phyloP scores from a whole-genome alignment of 2,329 filamentous ascomycete genomes.

The Rasamsonia emersonii region DNA sequence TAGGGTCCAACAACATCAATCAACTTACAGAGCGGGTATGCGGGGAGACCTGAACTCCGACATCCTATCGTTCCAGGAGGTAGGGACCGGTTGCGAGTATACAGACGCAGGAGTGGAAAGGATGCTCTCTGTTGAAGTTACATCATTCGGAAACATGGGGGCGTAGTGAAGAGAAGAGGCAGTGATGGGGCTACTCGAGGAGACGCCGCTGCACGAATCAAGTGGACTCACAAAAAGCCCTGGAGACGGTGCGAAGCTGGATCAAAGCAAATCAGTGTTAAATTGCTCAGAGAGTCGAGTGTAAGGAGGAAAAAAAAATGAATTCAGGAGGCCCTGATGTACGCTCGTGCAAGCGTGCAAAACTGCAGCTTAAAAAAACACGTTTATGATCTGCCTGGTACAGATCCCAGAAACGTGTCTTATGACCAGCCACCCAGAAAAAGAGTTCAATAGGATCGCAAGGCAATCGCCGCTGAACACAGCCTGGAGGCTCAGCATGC shows the following conservation, averaged over 20 bases:
- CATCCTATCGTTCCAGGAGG: slow-evolving; percentile 29
- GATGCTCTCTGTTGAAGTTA: slow-evolving; percentile 22
- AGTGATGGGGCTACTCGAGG: slow-evolving; percentile 44
- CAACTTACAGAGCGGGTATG: slow-evolving; percentile 32
- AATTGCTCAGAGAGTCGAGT: background rate
- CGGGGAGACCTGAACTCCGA: slow-evolving; percentile 27
- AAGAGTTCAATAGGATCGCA: too few species aligned
- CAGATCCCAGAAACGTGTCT: too few species aligned
- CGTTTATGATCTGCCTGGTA: too few species aligned
- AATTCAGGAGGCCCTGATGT: slow-evolving; percentile 17
- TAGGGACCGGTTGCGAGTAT: slow-evolving; percentile 25
- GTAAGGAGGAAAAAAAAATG: slow-evolving; percentile 1
- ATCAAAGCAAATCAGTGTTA: slow-evolving; percentile 13
- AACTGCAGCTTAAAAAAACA: too few species aligned
- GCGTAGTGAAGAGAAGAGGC: slow-evolving; percentile 41
- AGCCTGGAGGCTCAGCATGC: too few species aligned
- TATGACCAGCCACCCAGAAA: too few species aligned
- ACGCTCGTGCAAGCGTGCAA: slow-evolving; percentile 3
- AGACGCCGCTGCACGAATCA: slow-evolving; percentile 49
- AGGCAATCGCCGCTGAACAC: background rate
- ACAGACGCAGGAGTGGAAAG: slow-evolving; percentile 23
- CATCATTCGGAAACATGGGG: slow-evolving; percentile 24
- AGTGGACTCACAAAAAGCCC: slow-evolving; percentile 42
- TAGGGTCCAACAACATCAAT: too few species aligned
- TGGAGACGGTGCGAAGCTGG: slow-evolving; percentile 43